Percentiles rank a stretch among this genome's conserved stretches.
Conservation (phyloP, 441 rosid genomes). For the Omphalea diandra region DNA sequence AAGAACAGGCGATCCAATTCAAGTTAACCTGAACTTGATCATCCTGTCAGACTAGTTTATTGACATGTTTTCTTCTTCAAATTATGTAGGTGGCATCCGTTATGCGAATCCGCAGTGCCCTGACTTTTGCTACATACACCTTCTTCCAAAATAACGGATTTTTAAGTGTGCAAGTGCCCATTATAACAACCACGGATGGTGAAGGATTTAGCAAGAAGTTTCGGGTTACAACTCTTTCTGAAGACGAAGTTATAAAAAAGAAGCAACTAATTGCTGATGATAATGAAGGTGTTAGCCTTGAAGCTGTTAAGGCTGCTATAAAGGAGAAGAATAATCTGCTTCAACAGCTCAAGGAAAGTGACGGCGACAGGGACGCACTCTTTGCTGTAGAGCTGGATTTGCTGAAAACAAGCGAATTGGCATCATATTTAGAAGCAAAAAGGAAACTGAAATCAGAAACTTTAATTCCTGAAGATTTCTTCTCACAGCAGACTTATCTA, state of each 20-base stretch:
- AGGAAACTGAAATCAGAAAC: no score
- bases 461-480: slow-evolving; percentile 49
- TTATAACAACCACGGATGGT: slow-evolving; percentile 59
- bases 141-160: slow-evolving; percentile 74
- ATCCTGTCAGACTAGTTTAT: background rate
- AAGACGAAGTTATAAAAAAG: slow-evolving; percentile 30
- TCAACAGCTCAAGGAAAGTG: slow-evolving; percentile 71
- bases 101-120: slow-evolving; percentile 60
- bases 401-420: slow-evolving; percentile 62
- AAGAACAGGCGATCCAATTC: background rate
- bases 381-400: slow-evolving; percentile 66
- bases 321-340: slow-evolving; percentile 55
- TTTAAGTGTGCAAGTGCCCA: slow-evolving; percentile 69
- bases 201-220: slow-evolving; percentile 66
- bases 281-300: slow-evolving; percentile 48
- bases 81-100: slow-evolving; percentile 72
- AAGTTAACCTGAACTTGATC: background rate
- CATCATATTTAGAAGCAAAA: slow-evolving; percentile 57
- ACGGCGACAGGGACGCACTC: slow-evolving; percentile 75
- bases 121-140: slow-evolving; percentile 61
- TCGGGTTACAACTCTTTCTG: slow-evolving; percentile 50
- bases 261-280: slow-evolving; percentile 34
- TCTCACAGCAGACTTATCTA: slow-evolving; percentile 52
- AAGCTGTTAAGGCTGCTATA: slow-evolving; percentile 56
- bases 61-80: background rate